Evolutionary conservation across 169 alveolate species (phyloP).

Genomic region (Perkinsus marinus): DNA sequence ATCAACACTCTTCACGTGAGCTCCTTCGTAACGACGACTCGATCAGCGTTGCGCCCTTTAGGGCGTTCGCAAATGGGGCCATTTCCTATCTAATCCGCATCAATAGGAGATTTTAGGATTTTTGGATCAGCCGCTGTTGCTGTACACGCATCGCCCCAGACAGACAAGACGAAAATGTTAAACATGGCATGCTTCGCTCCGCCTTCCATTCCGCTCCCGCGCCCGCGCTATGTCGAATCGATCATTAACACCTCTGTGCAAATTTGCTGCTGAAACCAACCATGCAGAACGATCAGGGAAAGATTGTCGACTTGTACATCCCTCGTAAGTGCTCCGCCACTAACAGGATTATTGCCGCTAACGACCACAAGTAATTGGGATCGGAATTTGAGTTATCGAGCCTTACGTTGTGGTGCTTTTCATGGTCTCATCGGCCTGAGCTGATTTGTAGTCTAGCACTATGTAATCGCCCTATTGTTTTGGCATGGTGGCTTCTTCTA

Average conservation of each 20-base stretch:
- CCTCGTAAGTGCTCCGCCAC: slow-evolving; percentile 91
- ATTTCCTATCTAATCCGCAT: background rate
- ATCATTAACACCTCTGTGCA: background rate
- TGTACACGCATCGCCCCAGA: no score
- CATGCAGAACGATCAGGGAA: slow-evolving; percentile 74
- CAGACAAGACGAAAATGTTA: background rate
- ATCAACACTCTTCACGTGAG: no score
- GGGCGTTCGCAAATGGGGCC: background rate
- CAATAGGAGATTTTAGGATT: background rate
- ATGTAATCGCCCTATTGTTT: no score
- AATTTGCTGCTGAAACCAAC: background rate
- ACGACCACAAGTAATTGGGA: slow-evolving; percentile 53
- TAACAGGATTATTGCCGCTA: slow-evolving; percentile 67
- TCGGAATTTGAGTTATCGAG: background rate
- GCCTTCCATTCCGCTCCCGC: background rate
- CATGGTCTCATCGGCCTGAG: no score
- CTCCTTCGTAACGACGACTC: no score
- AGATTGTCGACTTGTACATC: slow-evolving; percentile 78
- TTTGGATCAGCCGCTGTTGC: no score
- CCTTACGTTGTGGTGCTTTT: background rate
- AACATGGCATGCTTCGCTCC: background rate
- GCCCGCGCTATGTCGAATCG: background rate
- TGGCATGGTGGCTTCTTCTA: background rate
- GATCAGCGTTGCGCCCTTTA: background rate
- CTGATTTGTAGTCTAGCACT: no score